phyloP scores from a whole-genome alignment of 2,329 filamentous ascomycete genomes.

The Peltaster fructicola region DNA sequence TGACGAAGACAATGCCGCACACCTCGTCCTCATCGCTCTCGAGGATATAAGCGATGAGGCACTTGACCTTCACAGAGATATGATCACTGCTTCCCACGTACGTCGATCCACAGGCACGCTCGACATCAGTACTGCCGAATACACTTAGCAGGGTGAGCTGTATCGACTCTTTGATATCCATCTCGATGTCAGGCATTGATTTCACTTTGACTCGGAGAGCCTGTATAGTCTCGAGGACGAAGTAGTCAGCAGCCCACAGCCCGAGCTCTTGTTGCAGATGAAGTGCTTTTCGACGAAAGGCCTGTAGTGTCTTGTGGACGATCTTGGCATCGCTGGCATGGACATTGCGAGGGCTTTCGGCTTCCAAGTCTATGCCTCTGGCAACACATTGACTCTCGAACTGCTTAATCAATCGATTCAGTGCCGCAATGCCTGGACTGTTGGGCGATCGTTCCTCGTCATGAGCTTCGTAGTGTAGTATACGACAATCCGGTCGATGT shows the following conservation, averaged over 20 bases:
- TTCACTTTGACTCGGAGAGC: background rate
- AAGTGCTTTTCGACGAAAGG: no score
- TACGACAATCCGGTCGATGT: conserved; percentile 35
- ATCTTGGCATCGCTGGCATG: no score
- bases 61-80: conserved; percentile 9
- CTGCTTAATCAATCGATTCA: no score
- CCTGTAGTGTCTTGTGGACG: no score
- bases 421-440: no score
- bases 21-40: conserved; percentile 12
- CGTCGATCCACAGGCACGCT: background rate
- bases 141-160: conserved; percentile 9
- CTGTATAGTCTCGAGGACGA: conserved; percentile 1
- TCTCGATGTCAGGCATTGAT: conserved; percentile 23
- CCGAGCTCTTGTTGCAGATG: conserved; percentile 1
- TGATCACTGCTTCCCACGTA: no score
- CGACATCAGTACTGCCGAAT: conserved; percentile 4
- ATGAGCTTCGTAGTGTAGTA: background rate
- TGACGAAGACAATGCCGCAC: conserved; percentile 25
- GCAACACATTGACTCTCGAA: no score
- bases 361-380: no score
- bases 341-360: no score
- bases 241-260: conserved; percentile 20
- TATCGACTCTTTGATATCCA: conserved; percentile 2
- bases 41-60: conserved; percentile 17
- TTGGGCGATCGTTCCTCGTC: background rate